Base-by-base conservation (phyloP, 1,284 basidiomycete genomes). In the Puccinia brachypodii region DNA sequence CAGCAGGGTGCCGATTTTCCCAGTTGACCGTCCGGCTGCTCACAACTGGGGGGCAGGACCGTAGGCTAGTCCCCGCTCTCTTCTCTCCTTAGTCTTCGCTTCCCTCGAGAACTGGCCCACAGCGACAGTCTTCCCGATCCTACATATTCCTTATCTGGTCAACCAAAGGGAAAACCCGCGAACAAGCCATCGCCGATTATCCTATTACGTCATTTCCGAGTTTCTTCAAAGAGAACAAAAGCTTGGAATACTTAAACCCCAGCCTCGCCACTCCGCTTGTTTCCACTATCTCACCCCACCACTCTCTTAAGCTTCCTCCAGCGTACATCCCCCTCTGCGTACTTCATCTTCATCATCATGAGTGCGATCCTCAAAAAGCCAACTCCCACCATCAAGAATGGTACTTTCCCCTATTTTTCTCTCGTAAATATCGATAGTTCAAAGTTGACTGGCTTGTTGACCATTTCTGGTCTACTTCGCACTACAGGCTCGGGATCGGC, bases 301-400 rank as follows among this genome's bases (percentile, higher is more conserved):
- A 68, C 42, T 72, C 31, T 42, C 33, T 60, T 56, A 16, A 14
- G 16, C 50, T n/a, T 56, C 33, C 68, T 33, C 28, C n/a, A 22
- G 50, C 40, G 28, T 31, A 50, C 47, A 31, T 42, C 19, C 31
- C 68, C 2, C 33, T 13, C 9, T n/a, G 11, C 38, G 7, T 28
- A 7, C 69, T 28, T 19, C 42, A 75, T 11, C 56, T 28, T 22
- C 6, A 28, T 62, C 28, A 62, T 62, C 74, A 76, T 76, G 74
- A 76, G 38, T 76, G 56, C 36, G 14, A 62, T 62, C 42, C 74
- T 75, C 33, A 31, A 75, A n/a, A 76, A 76, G 64, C 74, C 74
- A 44, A 38, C 33, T 38, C 56, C 62, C 28, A 77, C 76, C 22
- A 68, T 77, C 44, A 77, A 77, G 53, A 77, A 68, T 28, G 76